Evolutionary conservation across 352 stramenopile species (phyloP).

Genomic region (Globisporangium irregulare): DNA sequence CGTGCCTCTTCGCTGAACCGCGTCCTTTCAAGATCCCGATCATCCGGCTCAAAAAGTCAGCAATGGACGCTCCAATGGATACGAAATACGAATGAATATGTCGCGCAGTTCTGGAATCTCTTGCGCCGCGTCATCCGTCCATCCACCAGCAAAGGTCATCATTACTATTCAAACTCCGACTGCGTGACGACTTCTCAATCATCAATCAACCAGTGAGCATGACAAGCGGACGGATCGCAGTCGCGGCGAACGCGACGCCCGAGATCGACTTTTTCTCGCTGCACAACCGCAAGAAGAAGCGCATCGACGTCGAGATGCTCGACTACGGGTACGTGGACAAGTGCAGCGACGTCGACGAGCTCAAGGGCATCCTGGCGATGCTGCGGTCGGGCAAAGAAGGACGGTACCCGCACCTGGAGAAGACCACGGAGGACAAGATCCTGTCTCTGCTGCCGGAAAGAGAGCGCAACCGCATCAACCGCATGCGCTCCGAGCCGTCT

Average conservation of each 20-base stretch:
- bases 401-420: slow-evolving; percentile 86
- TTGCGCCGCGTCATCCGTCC: background rate
- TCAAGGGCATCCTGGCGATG: slow-evolving; percentile 84
- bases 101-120: background rate
- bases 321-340: slow-evolving; percentile 91
- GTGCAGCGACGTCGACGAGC: slow-evolving; percentile 76
- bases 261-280: slow-evolving; percentile 77
- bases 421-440: slow-evolving; percentile 72
- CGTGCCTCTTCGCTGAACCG: slow-evolving; percentile 10
- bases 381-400: slow-evolving; percentile 90
- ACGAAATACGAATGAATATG: background rate
- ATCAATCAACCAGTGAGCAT: background rate
- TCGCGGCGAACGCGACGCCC: slow-evolving; percentile 5
- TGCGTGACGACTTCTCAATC: too few species aligned
- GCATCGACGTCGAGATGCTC: slow-evolving; percentile 85
- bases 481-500: slow-evolving; percentile 58
- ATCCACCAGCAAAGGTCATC: background rate
- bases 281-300: slow-evolving; percentile 63
- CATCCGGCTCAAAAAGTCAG: background rate
- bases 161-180: background rate
- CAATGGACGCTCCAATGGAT: background rate
- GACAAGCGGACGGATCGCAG: slow-evolving; percentile 3
- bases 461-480: slow-evolving; percentile 70
- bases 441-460: slow-evolving; percentile 72
- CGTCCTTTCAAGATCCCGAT: slow-evolving; percentile 12